Base-by-base conservation (phyloP, 2,329 filamentous ascomycete species). In the Hirsutella minnesotensis region DNA sequence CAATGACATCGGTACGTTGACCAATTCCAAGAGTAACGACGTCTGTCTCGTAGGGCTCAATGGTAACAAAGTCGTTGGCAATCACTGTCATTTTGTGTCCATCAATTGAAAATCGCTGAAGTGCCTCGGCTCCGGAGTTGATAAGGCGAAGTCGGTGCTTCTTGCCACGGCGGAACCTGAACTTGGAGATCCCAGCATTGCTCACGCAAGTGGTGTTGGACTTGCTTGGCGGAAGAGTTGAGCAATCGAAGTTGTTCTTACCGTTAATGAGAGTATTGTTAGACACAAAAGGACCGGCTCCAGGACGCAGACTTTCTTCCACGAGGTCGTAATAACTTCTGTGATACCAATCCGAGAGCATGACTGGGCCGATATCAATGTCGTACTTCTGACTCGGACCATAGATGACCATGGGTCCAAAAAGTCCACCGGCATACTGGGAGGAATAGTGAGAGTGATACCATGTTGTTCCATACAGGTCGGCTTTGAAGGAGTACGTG, bases 211-310 rank as follows among this genome's bases (percentile, higher is more conserved):
- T 55, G 57, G 0, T 54, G 41, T 0, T 47, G 47, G 0, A 66
- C 53, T 27, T 7, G 7, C 24, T 27, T 27, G 24, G 7, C 12
- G 24, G 24, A 7, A 27, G 24, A 0, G 44, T 61, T 0, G 66
- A 64, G 57, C 73, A 75, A 54, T 75, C 59, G 48, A 73, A 76
- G 53, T 69, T 72, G 56, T 71, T 77, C 43, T 74, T 79, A 33
- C 80, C 80, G 51, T 79, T 77, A 58, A 81, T 79, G 22, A 80
- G 59, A 48, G 77, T 78, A 56, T 72, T 79, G 50, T 78, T 72
- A 0, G 73, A 74, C 30, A 48, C 46, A 15, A 67, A 59, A 13
- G 49, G 39, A 1, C 58, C 59, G 8, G 54, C 57, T 9, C 57
- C 55, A 1, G 68, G 64, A 0, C n/a, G 49, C 54, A 77, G 65